These are phyloP conservation scores for Naumovozyma baii DNA, from an alignment of 805 yeast genomes.

Conservation along the genomic window DNA sequence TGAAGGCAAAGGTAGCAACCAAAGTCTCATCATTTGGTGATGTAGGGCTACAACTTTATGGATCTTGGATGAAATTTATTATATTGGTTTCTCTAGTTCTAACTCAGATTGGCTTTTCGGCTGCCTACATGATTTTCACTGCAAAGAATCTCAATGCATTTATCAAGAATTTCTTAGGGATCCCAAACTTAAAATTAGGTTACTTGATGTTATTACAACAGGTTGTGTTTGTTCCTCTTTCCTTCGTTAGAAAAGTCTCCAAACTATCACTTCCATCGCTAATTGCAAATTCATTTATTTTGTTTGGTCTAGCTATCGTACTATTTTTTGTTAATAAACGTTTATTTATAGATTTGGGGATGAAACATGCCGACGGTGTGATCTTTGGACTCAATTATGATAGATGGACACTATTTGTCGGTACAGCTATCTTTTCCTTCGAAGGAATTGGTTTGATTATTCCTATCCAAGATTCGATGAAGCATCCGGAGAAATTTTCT, in stretches of 20 bases:
- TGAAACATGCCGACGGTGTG: slow-evolving; percentile 45
- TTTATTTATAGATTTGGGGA: slow-evolving; percentile 18
- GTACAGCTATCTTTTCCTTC: slow-evolving; percentile 81
- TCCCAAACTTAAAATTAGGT: slow-evolving; percentile 30
- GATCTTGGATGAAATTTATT: slow-evolving; percentile 51
- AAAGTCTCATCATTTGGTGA: slow-evolving; percentile 72
- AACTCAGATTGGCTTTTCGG: slow-evolving; percentile 73
- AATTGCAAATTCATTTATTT: slow-evolving; percentile 59
- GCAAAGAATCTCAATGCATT: slow-evolving; percentile 65
- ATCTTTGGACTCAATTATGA: slow-evolving; percentile 42
- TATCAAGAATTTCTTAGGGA: slow-evolving; percentile 38
- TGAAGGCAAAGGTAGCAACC: slow-evolving; percentile 47
- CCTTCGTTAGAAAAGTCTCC: slow-evolving; percentile 68
- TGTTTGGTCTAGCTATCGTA: slow-evolving; percentile 57
- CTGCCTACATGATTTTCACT: slow-evolving; percentile 73
- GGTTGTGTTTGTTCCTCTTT: slow-evolving; percentile 52
- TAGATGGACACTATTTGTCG: slow-evolving; percentile 63
- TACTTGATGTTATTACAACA: slow-evolving; percentile 47
- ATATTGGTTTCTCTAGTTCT: slow-evolving; percentile 56
- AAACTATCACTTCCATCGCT: slow-evolving; percentile 63
- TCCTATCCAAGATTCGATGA: slow-evolving; percentile 78
- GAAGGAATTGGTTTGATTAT: slow-evolving; percentile 78
- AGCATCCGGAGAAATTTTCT: slow-evolving; percentile 63
- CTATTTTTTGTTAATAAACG: slow-evolving; percentile 41
- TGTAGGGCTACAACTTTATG: slow-evolving; percentile 56